phyloP scores from a whole-genome alignment of 2,329 filamentous ascomycete genomes.

The Penicillium brevicompactum region DNA sequence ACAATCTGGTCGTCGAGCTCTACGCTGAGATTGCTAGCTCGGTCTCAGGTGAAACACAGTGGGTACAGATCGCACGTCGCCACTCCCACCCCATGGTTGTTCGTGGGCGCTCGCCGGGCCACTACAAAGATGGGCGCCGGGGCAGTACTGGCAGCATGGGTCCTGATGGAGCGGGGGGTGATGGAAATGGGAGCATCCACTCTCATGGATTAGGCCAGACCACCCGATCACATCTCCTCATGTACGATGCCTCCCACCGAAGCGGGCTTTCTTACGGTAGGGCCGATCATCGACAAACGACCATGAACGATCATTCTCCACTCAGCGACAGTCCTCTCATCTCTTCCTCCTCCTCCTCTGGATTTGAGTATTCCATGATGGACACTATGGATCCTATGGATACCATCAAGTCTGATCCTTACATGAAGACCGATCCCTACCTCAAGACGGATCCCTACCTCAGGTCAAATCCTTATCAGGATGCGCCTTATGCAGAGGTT shows the following conservation, averaged over 20 bases:
- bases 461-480: constrained; percentile 37
- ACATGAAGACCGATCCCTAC: constrained; percentile 29
- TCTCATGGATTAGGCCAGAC: constrained; percentile 33
- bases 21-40: constrained; percentile 65
- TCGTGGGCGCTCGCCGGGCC: constrained; percentile 79
- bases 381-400: constrained; percentile 45
- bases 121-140: constrained; percentile 72
- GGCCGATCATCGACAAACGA: constrained; percentile 40
- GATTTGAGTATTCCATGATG: constrained; percentile 40
- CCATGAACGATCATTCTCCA: constrained; percentile 38
- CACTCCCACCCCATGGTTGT: constrained; percentile 83
- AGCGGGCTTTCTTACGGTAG: constrained; percentile 34
- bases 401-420: constrained; percentile 32
- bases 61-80: constrained; percentile 69
- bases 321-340: constrained; percentile 42
- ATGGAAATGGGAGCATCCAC: constrained; percentile 32
- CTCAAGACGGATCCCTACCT: constrained; percentile 22
- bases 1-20: constrained; percentile 85
- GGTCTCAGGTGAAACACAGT: constrained; percentile 53
- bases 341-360: constrained; percentile 43
- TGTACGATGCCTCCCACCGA: constrained; percentile 39
- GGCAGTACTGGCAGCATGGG: constrained; percentile 72
- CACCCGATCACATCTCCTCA: constrained; percentile 34
- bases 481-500: constrained; percentile 29
- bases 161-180: constrained; percentile 60